Evolutionary conservation across 2,329 filamentous ascomycete species (phyloP).

Genomic region (Peltaster fructicola): DNA sequence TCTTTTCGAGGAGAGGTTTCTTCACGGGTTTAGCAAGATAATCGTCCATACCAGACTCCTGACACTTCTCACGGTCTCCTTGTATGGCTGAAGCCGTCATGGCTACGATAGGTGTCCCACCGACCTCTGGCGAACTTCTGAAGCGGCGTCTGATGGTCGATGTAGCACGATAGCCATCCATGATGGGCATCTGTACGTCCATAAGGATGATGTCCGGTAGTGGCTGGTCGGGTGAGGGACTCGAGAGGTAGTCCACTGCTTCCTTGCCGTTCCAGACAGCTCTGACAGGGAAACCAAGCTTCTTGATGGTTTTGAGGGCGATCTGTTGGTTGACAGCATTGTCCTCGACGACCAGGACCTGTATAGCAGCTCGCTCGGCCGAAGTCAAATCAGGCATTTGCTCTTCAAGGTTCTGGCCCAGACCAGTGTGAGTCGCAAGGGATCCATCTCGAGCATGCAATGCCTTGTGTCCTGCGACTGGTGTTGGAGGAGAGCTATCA

Average conservation of each 20-base stretch:
- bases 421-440: constrained; percentile 5
- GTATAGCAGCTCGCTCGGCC: constrained; percentile 42
- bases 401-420: constrained; percentile 20
- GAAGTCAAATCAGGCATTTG: constrained; percentile 34
- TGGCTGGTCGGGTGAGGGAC: constrained; percentile 24
- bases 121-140: constrained; percentile 34
- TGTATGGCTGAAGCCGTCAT: constrained; percentile 69
- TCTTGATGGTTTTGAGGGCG: constrained; percentile 55
- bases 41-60: constrained; percentile 58
- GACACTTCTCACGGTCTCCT: constrained; percentile 58
- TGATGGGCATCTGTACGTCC: constrained; percentile 34
- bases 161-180: constrained; percentile 63
- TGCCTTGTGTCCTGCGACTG: constrained; percentile 8
- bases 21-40: constrained; percentile 57
- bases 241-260: constrained; percentile 50
- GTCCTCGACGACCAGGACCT: constrained; percentile 66
- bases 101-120: constrained; percentile 56
- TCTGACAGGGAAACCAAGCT: constrained; percentile 52
- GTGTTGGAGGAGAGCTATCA: constrained; percentile 35
- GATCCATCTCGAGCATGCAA: constrained; percentile 8
- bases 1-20: constrained; percentile 47
- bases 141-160: constrained; percentile 56
- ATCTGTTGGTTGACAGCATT: constrained; percentile 59
- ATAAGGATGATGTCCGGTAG: constrained; percentile 55
- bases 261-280: constrained; percentile 67